Evolutionary conservation across 495 filamentous ascomycete species (phyloP).

Genomic region (Achaetomiella virescens): DNA sequence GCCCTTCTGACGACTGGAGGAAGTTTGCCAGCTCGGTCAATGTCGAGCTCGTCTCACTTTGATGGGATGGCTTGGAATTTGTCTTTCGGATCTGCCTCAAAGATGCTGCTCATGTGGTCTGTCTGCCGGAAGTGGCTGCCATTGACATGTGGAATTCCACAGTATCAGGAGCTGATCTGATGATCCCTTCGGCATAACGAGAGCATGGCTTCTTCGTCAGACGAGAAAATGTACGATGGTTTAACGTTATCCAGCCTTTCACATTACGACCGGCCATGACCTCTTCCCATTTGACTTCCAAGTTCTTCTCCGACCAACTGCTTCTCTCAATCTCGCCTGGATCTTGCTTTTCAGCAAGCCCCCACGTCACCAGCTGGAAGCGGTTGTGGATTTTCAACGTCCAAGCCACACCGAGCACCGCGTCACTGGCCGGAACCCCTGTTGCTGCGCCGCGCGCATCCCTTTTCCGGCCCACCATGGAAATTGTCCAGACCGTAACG

Average conservation of each 20-base stretch:
- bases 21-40: background rate
- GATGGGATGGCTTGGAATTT: no score
- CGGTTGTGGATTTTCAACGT: slow-evolving; percentile 1
- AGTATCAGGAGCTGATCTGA: no score
- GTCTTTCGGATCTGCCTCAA: no score
- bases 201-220: no score
- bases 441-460: background rate
- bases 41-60: no score
- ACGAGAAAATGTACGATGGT: no score
- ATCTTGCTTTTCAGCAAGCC: background rate
- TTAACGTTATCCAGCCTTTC: no score
- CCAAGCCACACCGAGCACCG: slow-evolving; percentile 10
- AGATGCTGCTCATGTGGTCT: no score
- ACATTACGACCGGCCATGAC: no score
- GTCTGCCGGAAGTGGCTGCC: no score
- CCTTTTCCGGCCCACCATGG: background rate
- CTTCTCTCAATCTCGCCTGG: background rate
- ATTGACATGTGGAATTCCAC: no score
- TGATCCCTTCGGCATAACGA: no score
- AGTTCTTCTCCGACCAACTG: background rate
- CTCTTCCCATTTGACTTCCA: background rate
- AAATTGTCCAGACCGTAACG: slow-evolving; percentile 2
- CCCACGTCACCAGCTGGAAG: slow-evolving; percentile 2
- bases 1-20: background rate
- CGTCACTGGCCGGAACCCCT: slow-evolving; percentile 2